Percentiles rank a stretch among this genome's conserved stretches.
Evolutionary conservation across 352 stramenopile genomes (phyloP).

Genomic region (Phytophthora pluvialis): DNA sequence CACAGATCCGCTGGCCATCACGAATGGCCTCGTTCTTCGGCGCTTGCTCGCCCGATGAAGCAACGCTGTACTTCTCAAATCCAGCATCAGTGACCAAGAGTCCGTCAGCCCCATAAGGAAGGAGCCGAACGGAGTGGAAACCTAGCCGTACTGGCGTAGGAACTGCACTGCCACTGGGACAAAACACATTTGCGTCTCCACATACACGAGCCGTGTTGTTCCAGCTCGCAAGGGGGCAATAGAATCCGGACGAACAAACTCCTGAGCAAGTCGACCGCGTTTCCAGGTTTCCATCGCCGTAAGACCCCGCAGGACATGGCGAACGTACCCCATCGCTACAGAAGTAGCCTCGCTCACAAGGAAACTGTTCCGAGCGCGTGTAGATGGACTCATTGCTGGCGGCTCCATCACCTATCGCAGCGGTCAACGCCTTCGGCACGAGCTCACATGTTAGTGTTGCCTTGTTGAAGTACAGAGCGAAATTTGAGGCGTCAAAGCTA

Average conservation of each 20-base stretch:
- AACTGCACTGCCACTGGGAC: slow-evolving; percentile 60
- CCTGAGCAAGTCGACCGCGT: slow-evolving; percentile 47
- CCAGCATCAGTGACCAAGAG: slow-evolving; percentile 16
- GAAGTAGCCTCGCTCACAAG: slow-evolving; percentile 73
- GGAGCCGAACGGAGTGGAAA: slow-evolving; percentile 63
- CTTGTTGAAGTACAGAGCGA: slow-evolving; percentile 50
- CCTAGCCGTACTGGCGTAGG: slow-evolving; percentile 60
- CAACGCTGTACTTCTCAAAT: slow-evolving; percentile 16
- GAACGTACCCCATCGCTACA: slow-evolving; percentile 54
- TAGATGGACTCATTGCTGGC: slow-evolving; percentile 39
- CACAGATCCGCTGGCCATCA: slow-evolving; percentile 64
- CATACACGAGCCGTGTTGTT: slow-evolving; percentile 47
- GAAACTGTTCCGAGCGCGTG: slow-evolving; percentile 50
- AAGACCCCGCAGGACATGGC: slow-evolving; percentile 63
- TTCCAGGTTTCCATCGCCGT: slow-evolving; percentile 40
- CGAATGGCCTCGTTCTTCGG: slow-evolving; percentile 39
- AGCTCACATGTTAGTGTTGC: slow-evolving; percentile 36
- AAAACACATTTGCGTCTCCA: slow-evolving; percentile 55
- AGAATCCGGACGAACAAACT: slow-evolving; percentile 58
- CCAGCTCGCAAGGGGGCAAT: slow-evolving; percentile 63
- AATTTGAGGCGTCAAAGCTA: slow-evolving; percentile 35
- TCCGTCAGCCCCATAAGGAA: not conserved
- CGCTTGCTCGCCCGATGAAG: slow-evolving; percentile 19
- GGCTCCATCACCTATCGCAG: slow-evolving; percentile 13
- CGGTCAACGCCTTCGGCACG: slow-evolving; percentile 20